Base-by-base conservation (phyloP, 2,329 filamentous ascomycete genomes). In the Botrytis paeoniae region DNA sequence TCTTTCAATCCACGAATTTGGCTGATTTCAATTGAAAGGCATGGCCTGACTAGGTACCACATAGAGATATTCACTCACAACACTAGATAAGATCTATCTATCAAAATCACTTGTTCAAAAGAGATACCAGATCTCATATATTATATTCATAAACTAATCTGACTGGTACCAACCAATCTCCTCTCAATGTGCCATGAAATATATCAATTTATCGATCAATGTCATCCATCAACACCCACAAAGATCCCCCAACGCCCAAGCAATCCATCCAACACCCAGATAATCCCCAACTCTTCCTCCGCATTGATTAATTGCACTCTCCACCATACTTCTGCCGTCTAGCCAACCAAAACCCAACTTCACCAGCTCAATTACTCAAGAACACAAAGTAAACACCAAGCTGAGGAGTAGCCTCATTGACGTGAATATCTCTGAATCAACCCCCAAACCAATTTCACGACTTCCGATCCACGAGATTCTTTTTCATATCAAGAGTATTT, bases 11-110 rank as follows among this genome's bases (percentile, higher is more conserved):
- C 45, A 22, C 8, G 8, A 48, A 10, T 48, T 25, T 48, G 1
- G 54, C 9, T 0, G 16, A 32, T 16, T 2, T 1, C 16, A 3
- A 57, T 32, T 0, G 10, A 4, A 18, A 18, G 3, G 20, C 29
- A 32, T 9, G 7, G 7, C 3, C 7, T 57, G 1, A 32, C 6
- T 18, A 32, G 0, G 10, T n/a, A 51, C 3, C 29, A 1, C 29
- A 32, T 20, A 57, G 14, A 57, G 6, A 9, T 8, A 57, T 18
- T 20, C 29, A 57, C 29, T 20, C 3, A 57, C 6, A 57, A 18
- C 9, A 57, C 7, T 6, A 57, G 54, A 57, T 32, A 6, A 9
- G 16, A 32, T 20, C 7, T 16, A 32, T 20, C 7, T 16, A 1
- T 32, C 29, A 20, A 32, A 57, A 20, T 9, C 0, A 10, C 0